A percentile compares a stretch with the other conserved stretches of the same genome.
Evolutionary conservation across 2,329 filamentous ascomycete genomes (phyloP).

Genomic region (Aspergillus japonicus): DNA sequence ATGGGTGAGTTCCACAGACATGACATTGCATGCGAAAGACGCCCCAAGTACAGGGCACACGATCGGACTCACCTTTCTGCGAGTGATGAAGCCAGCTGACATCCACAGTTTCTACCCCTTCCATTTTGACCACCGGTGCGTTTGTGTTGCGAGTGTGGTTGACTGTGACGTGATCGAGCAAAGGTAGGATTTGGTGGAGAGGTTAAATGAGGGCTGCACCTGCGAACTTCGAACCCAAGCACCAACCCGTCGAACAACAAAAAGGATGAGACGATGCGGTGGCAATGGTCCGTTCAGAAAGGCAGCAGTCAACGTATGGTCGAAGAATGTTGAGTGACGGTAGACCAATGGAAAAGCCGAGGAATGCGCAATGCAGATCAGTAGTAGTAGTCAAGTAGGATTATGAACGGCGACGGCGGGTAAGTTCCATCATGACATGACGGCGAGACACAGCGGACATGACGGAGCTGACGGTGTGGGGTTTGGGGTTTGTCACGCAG

Average conservation of each 20-base stretch:
- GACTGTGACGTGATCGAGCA: background rate
- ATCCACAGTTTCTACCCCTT: constrained; percentile 77
- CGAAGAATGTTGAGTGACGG: background rate
- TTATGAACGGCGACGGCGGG: constrained; percentile 14
- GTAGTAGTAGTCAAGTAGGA: background rate
- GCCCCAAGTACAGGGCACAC: background rate
- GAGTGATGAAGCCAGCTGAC: constrained; percentile 89
- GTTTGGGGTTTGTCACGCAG: background rate
- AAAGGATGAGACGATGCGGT: background rate
- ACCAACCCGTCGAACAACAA: background rate
- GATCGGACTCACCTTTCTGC: constrained; percentile 64
- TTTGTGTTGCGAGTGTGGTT: background rate
- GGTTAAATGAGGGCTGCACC: background rate
- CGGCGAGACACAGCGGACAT: constrained; percentile 20
- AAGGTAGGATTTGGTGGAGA: background rate
- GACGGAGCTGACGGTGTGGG: background rate
- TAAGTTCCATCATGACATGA: constrained; percentile 19
- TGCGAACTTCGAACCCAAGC: background rate
- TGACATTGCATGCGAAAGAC: background rate
- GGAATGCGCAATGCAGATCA: constrained; percentile 3
- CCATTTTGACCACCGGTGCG: constrained; percentile 56
- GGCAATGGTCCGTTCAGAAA: background rate
- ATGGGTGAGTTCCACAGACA: constrained; percentile 2
- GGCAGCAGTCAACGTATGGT: background rate
- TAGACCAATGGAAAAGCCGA: background rate